Conservation (phyloP, 2,329 filamentous ascomycete species). For the Stachybotrys echinatus region DNA sequence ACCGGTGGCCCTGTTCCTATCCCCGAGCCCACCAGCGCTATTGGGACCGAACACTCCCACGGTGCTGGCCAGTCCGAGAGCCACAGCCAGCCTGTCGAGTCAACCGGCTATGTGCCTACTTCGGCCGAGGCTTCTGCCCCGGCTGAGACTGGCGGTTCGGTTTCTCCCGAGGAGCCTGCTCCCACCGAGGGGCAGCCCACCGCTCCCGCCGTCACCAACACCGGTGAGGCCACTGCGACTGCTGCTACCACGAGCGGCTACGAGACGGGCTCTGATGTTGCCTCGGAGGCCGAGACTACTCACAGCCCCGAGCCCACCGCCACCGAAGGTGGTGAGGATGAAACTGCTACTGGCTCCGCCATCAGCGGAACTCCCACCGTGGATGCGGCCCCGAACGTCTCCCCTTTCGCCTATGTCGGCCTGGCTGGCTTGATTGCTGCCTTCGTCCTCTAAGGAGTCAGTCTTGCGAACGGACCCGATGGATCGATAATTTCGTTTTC, state of each 20-base stretch:
- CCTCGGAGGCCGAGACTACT: slow-evolving; percentile 5
- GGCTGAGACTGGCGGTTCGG: slow-evolving; percentile 5
- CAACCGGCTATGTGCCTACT: slow-evolving; percentile 10
- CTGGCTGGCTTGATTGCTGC: slow-evolving; percentile 18
- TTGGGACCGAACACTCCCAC: background rate
- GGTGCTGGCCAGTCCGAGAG: slow-evolving; percentile 1
- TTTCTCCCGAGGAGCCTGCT: slow-evolving; percentile 7
- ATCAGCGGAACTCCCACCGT: slow-evolving; percentile 18
- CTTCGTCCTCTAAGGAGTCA: slow-evolving; percentile 15
- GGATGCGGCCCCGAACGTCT: slow-evolving; percentile 13
- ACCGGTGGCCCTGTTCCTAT: slow-evolving; percentile 11
- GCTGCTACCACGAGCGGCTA: slow-evolving; percentile 9
- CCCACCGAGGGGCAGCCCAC: slow-evolving; percentile 3
- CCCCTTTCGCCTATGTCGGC: slow-evolving; percentile 17
- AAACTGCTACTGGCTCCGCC: slow-evolving; percentile 13
- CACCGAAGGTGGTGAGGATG: slow-evolving; percentile 10
- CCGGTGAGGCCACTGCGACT: slow-evolving; percentile 10
- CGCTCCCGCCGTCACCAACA: slow-evolving; percentile 12
- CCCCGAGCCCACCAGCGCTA: background rate
- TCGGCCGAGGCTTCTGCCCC: slow-evolving; percentile 5
- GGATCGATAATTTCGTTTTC: background rate
- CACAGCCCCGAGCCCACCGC: slow-evolving; percentile 9
- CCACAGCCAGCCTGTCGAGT: slow-evolving; percentile 5
- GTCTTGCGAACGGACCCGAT: background rate
- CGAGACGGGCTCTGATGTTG: too few relatives aligned